Base-by-base conservation (phyloP, 441 rosid genomes). In the Manihot esculenta region DNA sequence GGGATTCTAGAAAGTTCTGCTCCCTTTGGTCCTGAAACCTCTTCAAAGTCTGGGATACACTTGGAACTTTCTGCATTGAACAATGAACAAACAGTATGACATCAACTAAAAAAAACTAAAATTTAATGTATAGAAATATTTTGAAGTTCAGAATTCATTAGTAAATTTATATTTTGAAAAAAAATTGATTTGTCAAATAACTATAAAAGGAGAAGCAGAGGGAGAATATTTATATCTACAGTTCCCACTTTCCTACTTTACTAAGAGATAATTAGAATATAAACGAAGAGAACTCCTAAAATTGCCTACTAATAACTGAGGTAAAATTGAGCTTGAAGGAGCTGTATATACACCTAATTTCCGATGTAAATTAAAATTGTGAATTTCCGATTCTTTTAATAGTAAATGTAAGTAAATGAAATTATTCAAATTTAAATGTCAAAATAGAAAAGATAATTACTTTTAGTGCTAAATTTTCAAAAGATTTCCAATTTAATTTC, bases 1-100 rank as follows among this genome's bases (percentile, higher is more conserved):
- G 94, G 93, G 44, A 76, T 73, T 72, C 50, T 80, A 35, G 88
- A 92, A 75, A 90, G 92, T 76, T 87, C 90, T 61, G 72, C 69
- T 71, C 92, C 98, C 85, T 85, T 85, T 64, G 74, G 85, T 71
- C 88, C 91, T 62, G 81, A 82, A 67, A 65, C 73, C 68, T 79
- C 87, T 75, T 89, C 94, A 69, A 78, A 76, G 50, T 87, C 87
- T 45, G 91, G 91, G 79, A 90, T 83, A 61, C 24, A 64, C 77
- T 83, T 92, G 64, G 84, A 82, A 48, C 68, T 78, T 79, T 87
- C 98, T 95, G 88, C 80, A 82, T 71, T 72, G 47, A 74, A 61
- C 33, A 49, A 68, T 62, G 23, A 67, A 51, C 18, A 72, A 71
- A 38, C 49, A 61, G 41, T 35, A 64, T 18, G 5, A 66, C 9